phyloP scores from a whole-genome alignment of 2,329 filamentous ascomycete genomes.

The Zymoseptoria crescenta region DNA sequence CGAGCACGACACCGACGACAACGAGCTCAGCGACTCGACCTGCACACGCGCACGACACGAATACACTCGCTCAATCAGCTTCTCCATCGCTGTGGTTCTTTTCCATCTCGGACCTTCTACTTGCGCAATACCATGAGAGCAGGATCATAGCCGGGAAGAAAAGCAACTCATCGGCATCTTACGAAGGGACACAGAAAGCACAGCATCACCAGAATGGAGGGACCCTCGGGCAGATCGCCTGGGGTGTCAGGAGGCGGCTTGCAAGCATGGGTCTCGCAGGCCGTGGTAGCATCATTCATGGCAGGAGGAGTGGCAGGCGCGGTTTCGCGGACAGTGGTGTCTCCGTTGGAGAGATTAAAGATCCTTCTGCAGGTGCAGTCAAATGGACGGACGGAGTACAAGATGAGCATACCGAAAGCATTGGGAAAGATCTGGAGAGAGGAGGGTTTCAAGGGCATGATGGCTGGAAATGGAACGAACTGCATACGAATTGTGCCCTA shows the following conservation, averaged over 20 bases:
- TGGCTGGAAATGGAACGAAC: conserved; percentile 96
- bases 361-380: conserved; percentile 97
- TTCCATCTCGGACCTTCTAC: not conserved
- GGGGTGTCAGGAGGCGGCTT: conserved; percentile 6
- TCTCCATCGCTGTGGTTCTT: not conserved
- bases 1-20: not conserved
- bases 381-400: conserved; percentile 83
- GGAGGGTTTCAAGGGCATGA: conserved; percentile 94
- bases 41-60: not conserved
- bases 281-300: conserved; percentile 83
- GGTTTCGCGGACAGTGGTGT: conserved; percentile 95
- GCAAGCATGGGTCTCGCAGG: conserved; percentile 56
- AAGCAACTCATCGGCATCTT: not conserved
- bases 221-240: not conserved
- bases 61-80: not conserved
- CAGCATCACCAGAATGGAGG: not conserved
- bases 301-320: conserved; percentile 90
- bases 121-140: not conserved
- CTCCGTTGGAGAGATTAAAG: conserved; percentile 89
- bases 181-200: not conserved
- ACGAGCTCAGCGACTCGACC: not conserved
- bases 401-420: conserved; percentile 81
- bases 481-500: conserved; percentile 98
- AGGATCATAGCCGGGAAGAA: not conserved
- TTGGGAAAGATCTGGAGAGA: conserved; percentile 93